Evolutionary conservation across 2,329 filamentous ascomycete genomes (phyloP).

Genomic region (Cladosporium sp.): DNA sequence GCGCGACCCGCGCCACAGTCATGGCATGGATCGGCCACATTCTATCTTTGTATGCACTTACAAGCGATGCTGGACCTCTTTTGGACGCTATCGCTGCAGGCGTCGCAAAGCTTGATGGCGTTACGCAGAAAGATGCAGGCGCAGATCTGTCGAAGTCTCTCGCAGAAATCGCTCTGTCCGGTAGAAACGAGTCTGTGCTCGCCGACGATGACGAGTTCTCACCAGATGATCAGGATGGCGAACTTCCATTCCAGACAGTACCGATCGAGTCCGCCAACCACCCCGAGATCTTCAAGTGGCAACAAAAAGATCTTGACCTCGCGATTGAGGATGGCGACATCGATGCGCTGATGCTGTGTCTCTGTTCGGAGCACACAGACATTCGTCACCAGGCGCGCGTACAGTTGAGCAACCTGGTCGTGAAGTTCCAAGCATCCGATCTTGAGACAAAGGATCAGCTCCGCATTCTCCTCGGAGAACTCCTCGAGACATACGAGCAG

Average conservation of each 20-base stretch:
- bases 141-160: not conserved
- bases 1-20: not conserved
- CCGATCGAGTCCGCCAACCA: slow-evolving; percentile 48
- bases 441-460: slow-evolving; percentile 76
- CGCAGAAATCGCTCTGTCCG: not conserved
- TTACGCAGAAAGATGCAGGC: not conserved
- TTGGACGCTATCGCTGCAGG: not conserved
- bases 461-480: slow-evolving; percentile 77
- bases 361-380: slow-evolving; percentile 73
- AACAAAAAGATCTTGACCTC: slow-evolving; percentile 74
- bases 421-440: slow-evolving; percentile 60
- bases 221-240: not conserved
- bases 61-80: not conserved
- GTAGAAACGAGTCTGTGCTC: not conserved
- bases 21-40: slow-evolving; percentile 27
- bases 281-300: slow-evolving; percentile 62
- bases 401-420: slow-evolving; percentile 65
- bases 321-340: slow-evolving; percentile 77
- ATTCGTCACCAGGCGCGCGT: slow-evolving; percentile 77
- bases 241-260: slow-evolving; percentile 39
- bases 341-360: slow-evolving; percentile 68
- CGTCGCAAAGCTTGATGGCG: slow-evolving; percentile 1
- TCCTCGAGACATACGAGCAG: slow-evolving; percentile 67
- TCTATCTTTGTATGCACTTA: slow-evolving; percentile 4
- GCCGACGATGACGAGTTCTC: not conserved